Evolutionary conservation across 768 basidiomycete genomes (phyloP), one percentile per base, ranked within the genome.

Genomic region (Russula ochroleuca): DNA sequence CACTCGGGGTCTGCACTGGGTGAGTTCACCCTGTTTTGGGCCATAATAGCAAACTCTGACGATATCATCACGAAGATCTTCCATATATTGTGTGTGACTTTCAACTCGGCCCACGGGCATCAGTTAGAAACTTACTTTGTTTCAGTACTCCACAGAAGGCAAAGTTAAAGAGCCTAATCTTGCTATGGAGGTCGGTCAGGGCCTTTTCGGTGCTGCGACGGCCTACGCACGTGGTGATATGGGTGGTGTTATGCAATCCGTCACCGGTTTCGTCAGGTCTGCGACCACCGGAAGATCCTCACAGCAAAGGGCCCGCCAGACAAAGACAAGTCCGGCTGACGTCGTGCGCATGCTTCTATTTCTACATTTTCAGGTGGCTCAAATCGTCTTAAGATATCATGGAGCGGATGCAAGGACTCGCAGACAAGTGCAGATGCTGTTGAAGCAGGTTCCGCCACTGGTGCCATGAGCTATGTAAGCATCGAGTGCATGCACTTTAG

Each of bases 131-230:
- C 23, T 47, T 48, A 33, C 47, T 19, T 25, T 2, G 38, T 47
- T 17, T 13, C 59, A 90, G 85, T 98, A 98, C 76, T 93, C 93
- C 23, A 96, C 94, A 8, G 93, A 98, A 76, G 94, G 94, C 54
- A 94, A 92, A 72, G 77, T 98, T 72, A 97, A 98, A 74, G 94
- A 97, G 72, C 94, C 95, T 38, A 95, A 97, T 71, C 76, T 94
- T 17, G 85, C 86, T 13, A 82, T 86, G 10, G 94, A 92, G 71
- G 94, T 95, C 5, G 94, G 94, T 0, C 85, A 91, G 71, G 92
- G 92, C 9, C 77, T 97, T 5, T 73, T 96, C n/a, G 82, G 83
- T 25, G 90, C 92, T 1, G 83, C 91, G 2, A 76, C 80, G 33
- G 86, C 90, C 11, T 96, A 93, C 72, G 78, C 88, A 25, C 81